phyloP scores from a whole-genome alignment of 116 monocot genomes.

The Posidonia oceanica region DNA sequence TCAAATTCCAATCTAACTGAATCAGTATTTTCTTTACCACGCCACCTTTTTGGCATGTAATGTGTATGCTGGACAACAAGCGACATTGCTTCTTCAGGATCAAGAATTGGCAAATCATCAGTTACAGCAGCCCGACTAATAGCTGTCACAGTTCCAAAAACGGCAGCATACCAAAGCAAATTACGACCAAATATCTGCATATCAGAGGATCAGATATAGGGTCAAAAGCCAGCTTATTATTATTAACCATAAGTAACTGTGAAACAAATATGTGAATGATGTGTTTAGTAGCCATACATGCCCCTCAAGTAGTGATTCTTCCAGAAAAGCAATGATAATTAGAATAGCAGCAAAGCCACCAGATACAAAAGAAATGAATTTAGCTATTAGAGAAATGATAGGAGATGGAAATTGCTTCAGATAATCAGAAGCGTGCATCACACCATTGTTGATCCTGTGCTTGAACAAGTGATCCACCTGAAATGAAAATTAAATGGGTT shows the following conservation, averaged over 20 bases:
- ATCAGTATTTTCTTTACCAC: slow-evolving; percentile 74
- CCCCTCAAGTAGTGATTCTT: slow-evolving; percentile 88
- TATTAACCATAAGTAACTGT: not conserved
- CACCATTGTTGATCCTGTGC: slow-evolving; percentile 71
- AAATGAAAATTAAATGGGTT: not conserved
- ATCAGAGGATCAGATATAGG: not conserved
- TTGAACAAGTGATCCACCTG: slow-evolving; percentile 95
- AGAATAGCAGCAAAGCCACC: slow-evolving; percentile 89
- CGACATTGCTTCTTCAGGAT: slow-evolving; percentile 78
- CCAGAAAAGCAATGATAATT: slow-evolving; percentile 85
- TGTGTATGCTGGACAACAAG: slow-evolving; percentile 83
- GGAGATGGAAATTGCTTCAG: slow-evolving; percentile 96
- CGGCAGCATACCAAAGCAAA: slow-evolving; percentile 89
- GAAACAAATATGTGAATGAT: not conserved
- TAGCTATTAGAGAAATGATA: slow-evolving; percentile 74
- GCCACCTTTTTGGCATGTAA: slow-evolving; percentile 95
- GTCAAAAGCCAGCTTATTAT: not conserved
- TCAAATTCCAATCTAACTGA: slow-evolving; percentile 83
- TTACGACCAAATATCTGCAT: slow-evolving; percentile 87
- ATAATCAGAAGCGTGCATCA: slow-evolving; percentile 63
- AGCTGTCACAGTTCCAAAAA: slow-evolving; percentile 85
- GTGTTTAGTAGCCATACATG: slow-evolving; percentile 44
- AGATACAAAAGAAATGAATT: slow-evolving; percentile 89
- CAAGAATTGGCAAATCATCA: slow-evolving; percentile 85
- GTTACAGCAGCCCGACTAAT: slow-evolving; percentile 61